These are phyloP conservation scores for Knoxdaviesia capensis DNA, from an alignment of 2,329 filamentous ascomycete genomes.

Conservation along the genomic window DNA sequence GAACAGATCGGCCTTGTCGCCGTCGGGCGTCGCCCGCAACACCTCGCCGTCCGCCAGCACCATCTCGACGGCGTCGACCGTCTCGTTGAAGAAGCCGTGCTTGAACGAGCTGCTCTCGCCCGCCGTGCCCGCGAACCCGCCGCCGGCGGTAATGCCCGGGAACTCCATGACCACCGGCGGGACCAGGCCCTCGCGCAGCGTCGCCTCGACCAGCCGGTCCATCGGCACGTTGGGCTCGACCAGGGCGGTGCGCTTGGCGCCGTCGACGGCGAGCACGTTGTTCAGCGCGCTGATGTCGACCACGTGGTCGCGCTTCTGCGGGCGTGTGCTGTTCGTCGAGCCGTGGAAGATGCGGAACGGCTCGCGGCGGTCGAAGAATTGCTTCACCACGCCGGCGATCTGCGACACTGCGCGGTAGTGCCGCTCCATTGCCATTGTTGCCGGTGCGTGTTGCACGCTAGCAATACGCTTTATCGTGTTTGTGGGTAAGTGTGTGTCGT, in stretches of 20 bases:
- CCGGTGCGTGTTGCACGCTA: neutral
- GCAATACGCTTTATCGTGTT: no score
- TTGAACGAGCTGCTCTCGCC: conserved; percentile 52
- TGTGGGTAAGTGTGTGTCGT: no score
- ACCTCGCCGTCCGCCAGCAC: conserved; percentile 47
- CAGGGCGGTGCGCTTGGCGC: conserved; percentile 32
- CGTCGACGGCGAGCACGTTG: conserved; percentile 39
- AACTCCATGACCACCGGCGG: conserved; percentile 62
- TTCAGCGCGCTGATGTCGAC: conserved; percentile 47
- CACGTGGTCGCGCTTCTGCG: conserved; percentile 20
- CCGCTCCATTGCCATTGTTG: conserved; percentile 21
- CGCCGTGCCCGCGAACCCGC: conserved; percentile 49
- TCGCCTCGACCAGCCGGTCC: conserved; percentile 47
- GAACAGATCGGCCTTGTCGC: conserved; percentile 35
- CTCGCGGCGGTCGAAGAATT: conserved; percentile 24
- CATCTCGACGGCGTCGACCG: conserved; percentile 44
- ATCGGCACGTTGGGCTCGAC: conserved; percentile 62
- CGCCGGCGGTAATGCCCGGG: conserved; percentile 54
- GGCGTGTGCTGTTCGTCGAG: conserved; percentile 54
- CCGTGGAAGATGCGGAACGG: conserved; percentile 62
- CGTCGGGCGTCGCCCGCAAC: conserved; percentile 23
- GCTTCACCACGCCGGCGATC: conserved; percentile 25
- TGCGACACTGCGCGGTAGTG: conserved; percentile 26
- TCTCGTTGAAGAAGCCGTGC: conserved; percentile 52
- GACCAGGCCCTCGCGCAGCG: conserved; percentile 42